A percentile compares a stretch with the other conserved stretches of the same genome.
phyloP scores from a whole-genome alignment of 305 asterid genomes.

The Fraxinus ornus region DNA sequence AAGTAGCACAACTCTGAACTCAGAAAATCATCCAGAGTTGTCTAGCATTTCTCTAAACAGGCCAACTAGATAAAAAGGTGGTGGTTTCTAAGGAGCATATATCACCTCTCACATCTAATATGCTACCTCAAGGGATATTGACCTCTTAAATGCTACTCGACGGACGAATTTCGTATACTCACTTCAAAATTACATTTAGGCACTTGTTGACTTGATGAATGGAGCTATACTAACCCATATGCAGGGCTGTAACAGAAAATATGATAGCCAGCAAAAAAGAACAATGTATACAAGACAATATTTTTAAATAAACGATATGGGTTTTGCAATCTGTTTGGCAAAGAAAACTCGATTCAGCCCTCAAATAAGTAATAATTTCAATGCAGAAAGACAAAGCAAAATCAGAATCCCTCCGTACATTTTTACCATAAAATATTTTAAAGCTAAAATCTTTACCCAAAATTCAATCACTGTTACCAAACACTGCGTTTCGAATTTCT shows the following conservation, averaged over 20 bases:
- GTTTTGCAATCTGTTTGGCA: background rate
- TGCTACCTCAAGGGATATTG: background rate
- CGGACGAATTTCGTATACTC: background rate
- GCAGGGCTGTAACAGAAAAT: background rate
- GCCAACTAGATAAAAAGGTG: background rate
- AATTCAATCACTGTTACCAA: background rate
- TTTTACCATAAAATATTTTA: background rate
- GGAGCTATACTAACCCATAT: background rate
- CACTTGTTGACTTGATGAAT: background rate
- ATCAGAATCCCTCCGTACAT: background rate
- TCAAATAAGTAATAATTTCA: background rate
- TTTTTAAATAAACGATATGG: background rate
- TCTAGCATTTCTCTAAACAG: background rate
- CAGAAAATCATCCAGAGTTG: background rate
- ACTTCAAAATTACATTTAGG: background rate
- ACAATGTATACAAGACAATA: background rate
- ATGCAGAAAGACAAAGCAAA: background rate
- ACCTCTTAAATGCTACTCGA: constrained; percentile 16
- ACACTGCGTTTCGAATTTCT: background rate
- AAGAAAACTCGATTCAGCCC: background rate
- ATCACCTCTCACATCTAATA: background rate
- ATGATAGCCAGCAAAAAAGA: background rate
- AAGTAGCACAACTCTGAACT: background rate
- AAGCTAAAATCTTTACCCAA: background rate
- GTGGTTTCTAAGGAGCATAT: background rate